Base-by-base conservation (phyloP, 2,329 filamentous ascomycete genomes). In the Colletotrichum sp. region DNA sequence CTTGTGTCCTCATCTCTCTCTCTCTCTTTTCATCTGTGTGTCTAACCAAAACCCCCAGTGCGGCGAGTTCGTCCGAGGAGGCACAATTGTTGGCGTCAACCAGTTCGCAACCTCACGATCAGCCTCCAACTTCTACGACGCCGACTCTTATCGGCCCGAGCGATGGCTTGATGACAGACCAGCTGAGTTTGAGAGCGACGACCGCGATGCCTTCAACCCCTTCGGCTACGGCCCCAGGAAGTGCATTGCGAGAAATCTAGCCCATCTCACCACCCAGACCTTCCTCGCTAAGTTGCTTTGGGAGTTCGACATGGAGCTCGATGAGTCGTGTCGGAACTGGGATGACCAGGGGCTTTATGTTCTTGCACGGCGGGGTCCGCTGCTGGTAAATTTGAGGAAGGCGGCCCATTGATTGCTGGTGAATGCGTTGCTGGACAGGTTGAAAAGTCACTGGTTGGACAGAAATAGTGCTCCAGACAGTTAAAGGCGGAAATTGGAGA, bases 201-300 rank as follows among this genome's bases (percentile, higher is more conserved):
- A 81, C 12, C 79, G 79, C 5, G 80, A 81, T 2, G 80, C 80
- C 2, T 80, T 84, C 64, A 84, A 86, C 74, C 83, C 85, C 1
- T 87, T 88, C 68, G 81, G 81, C 52, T 64, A 81, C 10, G 85
- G 87, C 0, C 81, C 85, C 3, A 77, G 86, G 8, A 85, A 86
- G 18, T 88, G 86, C 67, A 79, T 88, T 34, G 86, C 86, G 1
- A 82, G 83, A 68, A 87, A 85, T 36, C 75, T 81, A 6, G 60
- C 60, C n/a, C 60, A 64, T 64, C n/a, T 64, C 1, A 64, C 60
- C 60, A 64, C 60, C 10, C 60, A 64, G n/a, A 38, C 30, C 60
- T 64, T 64, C 6, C 60, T 64, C n/a, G 60, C 60, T 2, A 64
- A 64, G 60, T 6, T 64, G 60, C 60, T 64, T 0, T 64, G 60